Conservation (phyloP, 805 yeast genomes). For the Kodamaea leandrae region DNA sequence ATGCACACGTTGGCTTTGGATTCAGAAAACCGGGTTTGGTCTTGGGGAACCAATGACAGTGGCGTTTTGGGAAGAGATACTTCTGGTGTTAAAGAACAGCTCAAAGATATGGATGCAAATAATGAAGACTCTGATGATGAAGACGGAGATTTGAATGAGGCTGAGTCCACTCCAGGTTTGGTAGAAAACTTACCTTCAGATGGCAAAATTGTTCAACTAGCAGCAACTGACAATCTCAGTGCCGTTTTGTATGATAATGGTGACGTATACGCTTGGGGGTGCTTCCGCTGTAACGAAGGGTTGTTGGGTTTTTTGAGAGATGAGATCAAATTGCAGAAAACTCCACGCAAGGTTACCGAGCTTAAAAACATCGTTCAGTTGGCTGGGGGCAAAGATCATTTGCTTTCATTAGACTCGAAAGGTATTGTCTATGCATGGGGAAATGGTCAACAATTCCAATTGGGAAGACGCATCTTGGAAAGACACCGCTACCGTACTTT, state of each 20-base stretch:
- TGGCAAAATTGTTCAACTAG: constrained; percentile 67
- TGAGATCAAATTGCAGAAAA: constrained; percentile 57
- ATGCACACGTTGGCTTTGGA: constrained; percentile 90
- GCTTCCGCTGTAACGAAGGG: constrained; percentile 93
- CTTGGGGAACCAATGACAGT: constrained; percentile 97
- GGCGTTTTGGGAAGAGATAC: constrained; percentile 90
- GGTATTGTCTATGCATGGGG: constrained; percentile 98
- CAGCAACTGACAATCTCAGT: constrained; percentile 90
- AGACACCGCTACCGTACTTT: constrained; percentile 70
- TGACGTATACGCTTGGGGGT: constrained; percentile 96
- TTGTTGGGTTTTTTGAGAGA: constrained; percentile 71
- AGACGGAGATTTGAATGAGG: constrained; percentile 83
- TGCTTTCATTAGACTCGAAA: constrained; percentile 74
- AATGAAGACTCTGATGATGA: constrained; percentile 53
- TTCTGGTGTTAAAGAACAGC: constrained; percentile 53
- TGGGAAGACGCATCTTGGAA: constrained; percentile 82
- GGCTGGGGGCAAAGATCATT: constrained; percentile 92
- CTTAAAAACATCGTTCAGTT: constrained; percentile 73
- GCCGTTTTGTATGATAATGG: constrained; percentile 79
- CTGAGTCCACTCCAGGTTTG: constrained; percentile 82
- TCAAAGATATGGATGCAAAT: constrained; percentile 62
- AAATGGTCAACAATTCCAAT: constrained; percentile 87
- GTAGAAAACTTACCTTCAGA: constrained; percentile 65
- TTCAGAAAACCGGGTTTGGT: constrained; percentile 76
- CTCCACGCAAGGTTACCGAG: constrained; percentile 61